These are phyloP conservation scores for Cyclotella cryptica DNA, from an alignment of 108 stramenopile genomes.

Conservation along the genomic window DNA sequence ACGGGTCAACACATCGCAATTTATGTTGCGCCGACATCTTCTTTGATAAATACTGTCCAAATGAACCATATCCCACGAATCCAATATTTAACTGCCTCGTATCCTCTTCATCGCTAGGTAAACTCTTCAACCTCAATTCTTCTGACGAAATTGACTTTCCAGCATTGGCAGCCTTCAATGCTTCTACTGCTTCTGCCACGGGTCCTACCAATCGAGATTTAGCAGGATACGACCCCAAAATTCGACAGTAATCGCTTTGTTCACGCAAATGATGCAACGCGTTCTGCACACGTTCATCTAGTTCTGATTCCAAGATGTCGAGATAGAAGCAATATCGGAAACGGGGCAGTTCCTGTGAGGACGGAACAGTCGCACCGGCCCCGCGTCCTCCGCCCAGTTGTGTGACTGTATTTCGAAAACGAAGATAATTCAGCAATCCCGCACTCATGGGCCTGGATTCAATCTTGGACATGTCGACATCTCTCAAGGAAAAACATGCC, in stretches of 20 bases:
- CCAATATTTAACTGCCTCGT: conserved; percentile 55
- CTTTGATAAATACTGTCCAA: conserved; percentile 63
- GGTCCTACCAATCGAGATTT: conserved; percentile 87
- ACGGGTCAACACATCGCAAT: conserved; percentile 77
- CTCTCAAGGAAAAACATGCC: conserved; percentile 93
- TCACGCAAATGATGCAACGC: conserved; percentile 86
- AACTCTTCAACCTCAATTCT: conserved; percentile 37
- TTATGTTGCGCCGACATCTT: conserved; percentile 65
- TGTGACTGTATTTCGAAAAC: conserved; percentile 72
- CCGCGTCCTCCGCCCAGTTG: conserved; percentile 13
- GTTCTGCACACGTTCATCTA: conserved; percentile 81
- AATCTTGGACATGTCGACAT: conserved; percentile 98
- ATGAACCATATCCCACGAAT: conserved; percentile 57
- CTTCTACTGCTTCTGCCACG: conserved; percentile 74
- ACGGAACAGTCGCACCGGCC: conserved; percentile 1
- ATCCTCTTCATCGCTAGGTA: conserved; percentile 70
- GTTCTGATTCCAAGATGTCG: conserved; percentile 80
- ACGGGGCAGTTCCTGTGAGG: conserved; percentile 67
- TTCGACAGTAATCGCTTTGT: conserved; percentile 86
- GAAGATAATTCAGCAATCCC: conserved; percentile 80
- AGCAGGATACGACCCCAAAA: conserved; percentile 88
- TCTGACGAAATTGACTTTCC: conserved; percentile 40
- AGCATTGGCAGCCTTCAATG: conserved; percentile 62
- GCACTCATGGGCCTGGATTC: conserved; percentile 95
- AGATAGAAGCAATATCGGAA: conserved; percentile 94